phyloP scores from a whole-genome alignment of 306 rosid genomes.

The Cucumis melo region DNA sequence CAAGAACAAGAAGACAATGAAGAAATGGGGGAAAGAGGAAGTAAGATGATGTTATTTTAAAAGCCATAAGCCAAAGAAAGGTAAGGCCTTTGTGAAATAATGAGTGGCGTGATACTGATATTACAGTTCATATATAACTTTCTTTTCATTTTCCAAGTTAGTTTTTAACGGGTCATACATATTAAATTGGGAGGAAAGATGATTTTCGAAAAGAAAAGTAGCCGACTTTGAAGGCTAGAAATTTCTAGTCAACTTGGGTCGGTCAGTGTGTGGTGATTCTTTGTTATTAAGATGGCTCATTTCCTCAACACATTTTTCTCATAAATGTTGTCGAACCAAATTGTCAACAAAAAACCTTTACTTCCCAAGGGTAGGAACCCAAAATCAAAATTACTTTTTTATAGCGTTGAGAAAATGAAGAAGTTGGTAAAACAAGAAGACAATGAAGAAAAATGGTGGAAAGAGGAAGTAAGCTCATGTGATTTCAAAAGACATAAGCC shows the following conservation, averaged over 20 bases:
- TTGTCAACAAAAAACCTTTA: constrained; percentile 25
- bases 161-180: too few relatives aligned
- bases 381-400: constrained; percentile 31
- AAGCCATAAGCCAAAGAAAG: not conserved
- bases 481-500: not conserved
- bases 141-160: too few relatives aligned
- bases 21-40: not conserved
- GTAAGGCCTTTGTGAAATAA: not conserved
- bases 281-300: too few relatives aligned
- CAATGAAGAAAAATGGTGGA: not conserved
- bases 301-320: constrained; percentile 6
- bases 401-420: constrained; percentile 5
- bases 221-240: too few relatives aligned
- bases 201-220: too few relatives aligned
- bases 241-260: too few relatives aligned
- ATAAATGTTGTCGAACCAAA: constrained; percentile 26
- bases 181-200: too few relatives aligned
- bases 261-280: too few relatives aligned
- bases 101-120: too few relatives aligned
- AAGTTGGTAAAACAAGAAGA: constrained; percentile 1
- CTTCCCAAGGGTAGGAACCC: constrained; percentile 18
- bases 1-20: not conserved
- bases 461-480: not conserved
- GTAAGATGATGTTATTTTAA: not conserved
- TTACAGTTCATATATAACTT: too few relatives aligned